A percentile compares a stretch with the other conserved stretches of the same genome.
These are phyloP conservation scores for Ramaria sp. DNA, from an alignment of 768 basidiomycete species.

Conservation along the genomic window DNA sequence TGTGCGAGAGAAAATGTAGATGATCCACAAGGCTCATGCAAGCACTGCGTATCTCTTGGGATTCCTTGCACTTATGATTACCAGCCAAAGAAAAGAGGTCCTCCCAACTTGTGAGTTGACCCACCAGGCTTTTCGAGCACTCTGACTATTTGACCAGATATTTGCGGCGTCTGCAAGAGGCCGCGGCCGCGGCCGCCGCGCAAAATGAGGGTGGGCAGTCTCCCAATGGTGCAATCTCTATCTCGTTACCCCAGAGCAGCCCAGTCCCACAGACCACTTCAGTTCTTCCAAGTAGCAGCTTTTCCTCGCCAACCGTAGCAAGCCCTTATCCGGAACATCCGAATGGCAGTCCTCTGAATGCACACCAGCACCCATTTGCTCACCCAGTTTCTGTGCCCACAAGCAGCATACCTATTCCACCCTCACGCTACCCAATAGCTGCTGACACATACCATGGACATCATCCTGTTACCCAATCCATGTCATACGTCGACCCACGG, in stretches of 20 bases:
- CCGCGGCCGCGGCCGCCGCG: constrained; percentile 43
- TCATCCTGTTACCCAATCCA: constrained; percentile 30
- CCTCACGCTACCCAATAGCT: constrained; percentile 61
- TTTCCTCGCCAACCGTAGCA: constrained; percentile 13
- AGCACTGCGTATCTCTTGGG: constrained; percentile 73
- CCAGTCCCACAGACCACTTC: background rate
- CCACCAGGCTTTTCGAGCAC: constrained; percentile 10
- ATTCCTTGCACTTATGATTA: constrained; percentile 88
- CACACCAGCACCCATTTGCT: constrained; percentile 24
- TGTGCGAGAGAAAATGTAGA: constrained; percentile 74
- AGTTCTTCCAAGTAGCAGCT: background rate
- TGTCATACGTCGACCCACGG: constrained; percentile 18
- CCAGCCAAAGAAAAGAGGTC: constrained; percentile 88
- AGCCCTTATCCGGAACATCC: constrained; percentile 44
- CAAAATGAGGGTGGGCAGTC: constrained; percentile 30
- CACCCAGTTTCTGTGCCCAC: background rate
- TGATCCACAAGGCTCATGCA: constrained; percentile 71
- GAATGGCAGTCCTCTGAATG: constrained; percentile 24
- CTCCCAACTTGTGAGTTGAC: constrained; percentile 73
- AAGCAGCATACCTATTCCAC: constrained; percentile 30
- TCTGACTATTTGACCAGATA: constrained; percentile 35
- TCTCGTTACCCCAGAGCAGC: constrained; percentile 4
- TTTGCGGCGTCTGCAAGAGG: constrained; percentile 70
- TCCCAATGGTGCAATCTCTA: constrained; percentile 17
- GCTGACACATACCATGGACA: constrained; percentile 41